Evolutionary conservation across 140 eudicot genomes (phyloP), one percentile per base, ranked within the genome.

Genomic region (Stevia rebaudiana): DNA sequence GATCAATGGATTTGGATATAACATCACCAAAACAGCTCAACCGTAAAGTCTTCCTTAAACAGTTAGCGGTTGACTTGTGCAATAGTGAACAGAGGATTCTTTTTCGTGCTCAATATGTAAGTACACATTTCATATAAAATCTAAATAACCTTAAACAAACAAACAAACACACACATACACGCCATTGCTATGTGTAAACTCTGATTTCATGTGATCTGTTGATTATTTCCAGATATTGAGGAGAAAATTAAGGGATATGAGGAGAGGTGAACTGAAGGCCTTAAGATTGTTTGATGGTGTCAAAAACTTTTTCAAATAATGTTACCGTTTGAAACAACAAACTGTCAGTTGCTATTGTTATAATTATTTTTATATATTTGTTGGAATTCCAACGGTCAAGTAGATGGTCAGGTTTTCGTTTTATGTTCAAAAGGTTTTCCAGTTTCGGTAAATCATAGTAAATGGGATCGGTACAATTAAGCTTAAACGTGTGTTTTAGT

Each of bases 1-100:
- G 97, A 31, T 73, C 94, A 4, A 90, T 90, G 95, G 97, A 90
- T 76, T 72, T 90, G 83, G 97, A 90, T 70, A 85, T 90, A 79
- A 90, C 95, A 31, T 84, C 90, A 62, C 97, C 97, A 24, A 90
- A 90, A 80, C 89, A 81, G 65, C 83, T 90, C 31, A 90, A 87
- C 70, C 76, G 97, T 0, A 90, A 80, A 60, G 44, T 84, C 80
- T 90, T 90, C 71, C 72, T 90, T 78, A 90, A 90, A 73, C 97
- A 90, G 63, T 81, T 90, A 10, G 95, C 97, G 3, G 95, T 90
- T 39, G 97, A 90, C 70, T 76, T 90, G 76, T 86, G 94, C 76
- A 86, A 80, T 47, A 90, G 90, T 64, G 97, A 90, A 57, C 72
- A 80, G 70, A 80, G 95, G 79, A 90, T 90, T 65, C 65, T 90